A percentile compares a stretch with the other conserved stretches of the same genome.
Conservation (phyloP, 192 early-diverging fungal species). For the Chytriomyces sp. region DNA sequence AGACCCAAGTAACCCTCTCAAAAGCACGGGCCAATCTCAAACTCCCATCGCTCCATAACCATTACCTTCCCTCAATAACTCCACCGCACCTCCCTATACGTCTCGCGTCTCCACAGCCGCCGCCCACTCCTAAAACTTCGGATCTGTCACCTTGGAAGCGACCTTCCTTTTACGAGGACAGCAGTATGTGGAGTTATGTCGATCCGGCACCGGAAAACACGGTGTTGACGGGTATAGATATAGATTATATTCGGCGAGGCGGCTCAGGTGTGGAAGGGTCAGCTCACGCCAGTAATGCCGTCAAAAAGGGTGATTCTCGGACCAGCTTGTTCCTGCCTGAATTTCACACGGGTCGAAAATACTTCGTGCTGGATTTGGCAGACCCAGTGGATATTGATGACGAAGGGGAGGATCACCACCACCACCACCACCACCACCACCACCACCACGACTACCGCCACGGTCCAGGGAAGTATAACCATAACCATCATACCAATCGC, state of each 20-base stretch:
- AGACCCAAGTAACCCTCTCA: background rate
- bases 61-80: background rate
- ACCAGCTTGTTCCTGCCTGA: background rate
- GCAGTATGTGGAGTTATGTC: background rate
- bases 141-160: background rate
- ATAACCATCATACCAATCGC: background rate
- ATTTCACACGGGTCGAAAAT: background rate
- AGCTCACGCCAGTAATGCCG: background rate
- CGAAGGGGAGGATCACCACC: background rate
- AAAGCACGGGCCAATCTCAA: background rate
- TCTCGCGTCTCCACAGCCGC: background rate
- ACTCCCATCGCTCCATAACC: background rate
- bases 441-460: background rate
- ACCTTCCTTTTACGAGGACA: constrained; percentile 1
- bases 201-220: background rate
- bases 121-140: background rate
- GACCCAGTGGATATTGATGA: constrained; percentile 1
- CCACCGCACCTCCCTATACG: background rate
- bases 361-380: constrained; percentile 9
- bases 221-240: constrained; percentile 1
- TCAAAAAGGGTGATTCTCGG: background rate
- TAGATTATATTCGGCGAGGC: constrained; percentile 17
- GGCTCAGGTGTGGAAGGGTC: background rate
- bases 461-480: background rate
- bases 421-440: background rate